phyloP scores from a whole-genome alignment of 345 rosid species.

The Stellera chamaejasme region DNA sequence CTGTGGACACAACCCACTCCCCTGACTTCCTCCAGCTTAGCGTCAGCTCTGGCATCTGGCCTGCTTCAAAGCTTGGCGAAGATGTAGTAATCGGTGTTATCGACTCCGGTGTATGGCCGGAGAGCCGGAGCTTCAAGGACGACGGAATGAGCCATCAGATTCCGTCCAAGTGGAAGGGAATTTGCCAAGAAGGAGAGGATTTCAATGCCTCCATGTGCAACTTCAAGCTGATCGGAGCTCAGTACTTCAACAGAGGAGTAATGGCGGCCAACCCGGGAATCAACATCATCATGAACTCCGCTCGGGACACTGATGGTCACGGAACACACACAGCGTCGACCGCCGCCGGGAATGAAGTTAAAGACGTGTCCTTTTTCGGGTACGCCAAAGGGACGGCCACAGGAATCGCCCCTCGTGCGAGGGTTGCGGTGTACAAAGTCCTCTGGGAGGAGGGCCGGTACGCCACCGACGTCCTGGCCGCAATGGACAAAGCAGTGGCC shows the following conservation, averaged over 20 bases:
- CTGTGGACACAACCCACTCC: slow-evolving; percentile 13
- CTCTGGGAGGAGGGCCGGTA: slow-evolving; percentile 16
- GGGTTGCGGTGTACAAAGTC: slow-evolving; percentile 26
- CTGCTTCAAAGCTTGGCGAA: slow-evolving; percentile 7
- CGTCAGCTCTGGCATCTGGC: slow-evolving; percentile 8
- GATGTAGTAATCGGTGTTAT: slow-evolving; percentile 19
- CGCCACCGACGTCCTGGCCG: slow-evolving; percentile 18
- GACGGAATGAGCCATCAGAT: slow-evolving; percentile 19
- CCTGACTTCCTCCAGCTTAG: slow-evolving; percentile 8
- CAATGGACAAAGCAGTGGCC: slow-evolving; percentile 10
- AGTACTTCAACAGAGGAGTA: slow-evolving; percentile 23
- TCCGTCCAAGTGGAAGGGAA: slow-evolving; percentile 31
- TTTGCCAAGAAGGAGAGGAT: slow-evolving; percentile 15
- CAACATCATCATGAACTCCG: slow-evolving; percentile 20
- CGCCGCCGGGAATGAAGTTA: slow-evolving; percentile 23
- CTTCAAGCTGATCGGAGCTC: slow-evolving; percentile 28
- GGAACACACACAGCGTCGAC: slow-evolving; percentile 29
- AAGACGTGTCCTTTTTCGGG: slow-evolving; percentile 23
- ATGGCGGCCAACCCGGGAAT: slow-evolving; percentile 10
- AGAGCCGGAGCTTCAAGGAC: slow-evolving; percentile 27
- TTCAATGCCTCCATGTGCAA: slow-evolving; percentile 26
- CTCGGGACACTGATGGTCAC: slow-evolving; percentile 20
- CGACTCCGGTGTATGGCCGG: slow-evolving; percentile 30
- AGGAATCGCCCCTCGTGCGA: slow-evolving; percentile 20
- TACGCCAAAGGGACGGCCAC: slow-evolving; percentile 18